These are phyloP conservation scores for Phoma herbarum DNA, from an alignment of 2,329 filamentous ascomycete genomes.

Conservation along the genomic window DNA sequence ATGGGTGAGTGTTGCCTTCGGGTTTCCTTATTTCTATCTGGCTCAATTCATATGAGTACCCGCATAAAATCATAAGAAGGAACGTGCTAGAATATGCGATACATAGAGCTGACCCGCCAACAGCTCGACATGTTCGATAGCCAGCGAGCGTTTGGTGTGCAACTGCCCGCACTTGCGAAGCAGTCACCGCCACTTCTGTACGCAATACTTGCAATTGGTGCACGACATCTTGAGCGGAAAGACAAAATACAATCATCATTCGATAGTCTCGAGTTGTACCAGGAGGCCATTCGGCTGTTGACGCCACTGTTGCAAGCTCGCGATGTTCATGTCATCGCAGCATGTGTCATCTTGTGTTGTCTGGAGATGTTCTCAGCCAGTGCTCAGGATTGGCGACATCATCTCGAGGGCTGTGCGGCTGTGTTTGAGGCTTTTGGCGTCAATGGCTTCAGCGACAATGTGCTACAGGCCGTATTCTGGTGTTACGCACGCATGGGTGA, in stretches of 20 bases:
- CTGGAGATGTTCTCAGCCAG: conserved; percentile 59
- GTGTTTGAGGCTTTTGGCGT: not conserved
- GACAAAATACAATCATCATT: conserved; percentile 52
- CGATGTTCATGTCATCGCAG: conserved; percentile 61
- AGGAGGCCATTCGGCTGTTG: conserved; percentile 40
- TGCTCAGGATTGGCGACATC: not conserved
- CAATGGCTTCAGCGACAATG: not conserved
- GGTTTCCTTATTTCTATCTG: not conserved
- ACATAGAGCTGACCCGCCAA: not conserved
- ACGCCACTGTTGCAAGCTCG: conserved; percentile 59
- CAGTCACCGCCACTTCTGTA: conserved; percentile 57
- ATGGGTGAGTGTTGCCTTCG: conserved; percentile 30
- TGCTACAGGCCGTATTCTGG: not conserved
- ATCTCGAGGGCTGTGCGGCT: not conserved
- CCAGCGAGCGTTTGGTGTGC: conserved; percentile 58
- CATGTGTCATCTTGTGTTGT: conserved; percentile 64
- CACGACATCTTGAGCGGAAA: conserved; percentile 61
- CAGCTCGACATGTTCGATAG: conserved; percentile 64
- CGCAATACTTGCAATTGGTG: conserved; percentile 62
- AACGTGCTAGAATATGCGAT: not conserved
- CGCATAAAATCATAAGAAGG: not conserved
- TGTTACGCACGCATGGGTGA: not conserved
- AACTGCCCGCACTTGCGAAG: conserved; percentile 59
- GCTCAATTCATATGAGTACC: not conserved
- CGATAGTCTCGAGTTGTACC: conserved; percentile 60